Base-by-base conservation (phyloP, 257 asterid genomes). In the Solanum chmielewskii region DNA sequence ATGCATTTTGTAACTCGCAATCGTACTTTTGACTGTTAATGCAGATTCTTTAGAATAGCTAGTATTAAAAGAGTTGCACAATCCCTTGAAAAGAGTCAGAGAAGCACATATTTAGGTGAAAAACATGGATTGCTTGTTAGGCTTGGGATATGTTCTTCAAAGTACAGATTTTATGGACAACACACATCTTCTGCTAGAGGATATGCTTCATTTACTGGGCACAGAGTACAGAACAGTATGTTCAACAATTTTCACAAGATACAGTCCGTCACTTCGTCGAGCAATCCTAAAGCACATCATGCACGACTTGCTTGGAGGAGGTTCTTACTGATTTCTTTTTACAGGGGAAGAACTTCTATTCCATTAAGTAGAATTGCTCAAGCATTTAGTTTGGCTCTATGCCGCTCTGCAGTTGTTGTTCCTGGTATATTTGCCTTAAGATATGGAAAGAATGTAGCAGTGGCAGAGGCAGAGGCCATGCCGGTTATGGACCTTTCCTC, bases 311-410 rank as follows among this genome's bases (percentile, higher is more conserved):
- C 93, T 89, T 96, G 94, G 97, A 93, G 92, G 91, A 90, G 91
- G 88, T 90, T 94, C 85, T 86, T 90, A 27, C 90, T 62, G 89
- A 88, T 69, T 20, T 86, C 93, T 16, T 71, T 68, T 78, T 81
- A 77, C 86, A 90, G 89, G 75, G 86, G 85, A 23, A 86, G 81
- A 76, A 89, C 93, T 83, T 80, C 56, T 89, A 70, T 77, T 60
- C 92, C 92, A 60, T 70, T 97, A 42, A 89, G 90, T 87, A 93
- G 88, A 92, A 88, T 92, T 82, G 98, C 98, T 81, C 99, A 94
- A 92, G 98, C 99, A 3, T 91, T 94, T 86, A 93, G 93, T 92
- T 93, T 97, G 90, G 96, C 96, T 2, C 87, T 95, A 89, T 92
- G 90, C 92, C 96, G 89, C 81, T 95, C 95, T 73, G 92, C 90